Evolutionary conservation across 352 stramenopile species (phyloP).

Genomic region (Blastocystis sp.): DNA sequence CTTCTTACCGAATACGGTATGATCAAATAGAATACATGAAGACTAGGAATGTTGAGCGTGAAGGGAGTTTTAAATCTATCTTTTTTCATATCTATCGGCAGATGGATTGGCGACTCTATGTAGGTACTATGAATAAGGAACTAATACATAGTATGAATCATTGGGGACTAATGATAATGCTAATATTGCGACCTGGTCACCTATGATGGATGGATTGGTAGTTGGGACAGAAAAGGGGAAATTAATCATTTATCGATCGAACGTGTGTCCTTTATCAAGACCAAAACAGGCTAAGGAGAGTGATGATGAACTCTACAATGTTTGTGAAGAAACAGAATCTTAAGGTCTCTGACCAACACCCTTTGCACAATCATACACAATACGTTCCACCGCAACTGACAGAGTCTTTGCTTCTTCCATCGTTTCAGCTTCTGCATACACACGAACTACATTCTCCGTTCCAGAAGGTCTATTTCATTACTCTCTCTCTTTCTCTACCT

Average conservation of each 20-base stretch:
- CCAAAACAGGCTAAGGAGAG: not conserved
- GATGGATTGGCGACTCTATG: constrained; percentile 23
- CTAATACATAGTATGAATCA: not conserved
- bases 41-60: not conserved
- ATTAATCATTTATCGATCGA: constrained; percentile 7
- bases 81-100: constrained; percentile 40
- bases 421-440: constrained; percentile 92
- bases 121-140: not conserved
- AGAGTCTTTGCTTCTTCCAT: constrained; percentile 76
- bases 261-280: not conserved
- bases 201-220: constrained; percentile 11
- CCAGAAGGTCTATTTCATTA: constrained; percentile 79
- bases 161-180: constrained; percentile 29
- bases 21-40: not conserved
- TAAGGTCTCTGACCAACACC: constrained; percentile 75
- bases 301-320: not conserved
- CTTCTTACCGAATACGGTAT: not conserved
- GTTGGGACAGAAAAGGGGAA: constrained; percentile 18
- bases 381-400: constrained; percentile 22
- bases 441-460: constrained; percentile 94
- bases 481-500: constrained; percentile 70
- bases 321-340: not conserved
- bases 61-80: not conserved
- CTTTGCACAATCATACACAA: constrained; percentile 74
- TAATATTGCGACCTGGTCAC: constrained; percentile 20